phyloP scores from a whole-genome alignment of 768 basidiomycete genomes.

The Agaricus subrufescens region DNA sequence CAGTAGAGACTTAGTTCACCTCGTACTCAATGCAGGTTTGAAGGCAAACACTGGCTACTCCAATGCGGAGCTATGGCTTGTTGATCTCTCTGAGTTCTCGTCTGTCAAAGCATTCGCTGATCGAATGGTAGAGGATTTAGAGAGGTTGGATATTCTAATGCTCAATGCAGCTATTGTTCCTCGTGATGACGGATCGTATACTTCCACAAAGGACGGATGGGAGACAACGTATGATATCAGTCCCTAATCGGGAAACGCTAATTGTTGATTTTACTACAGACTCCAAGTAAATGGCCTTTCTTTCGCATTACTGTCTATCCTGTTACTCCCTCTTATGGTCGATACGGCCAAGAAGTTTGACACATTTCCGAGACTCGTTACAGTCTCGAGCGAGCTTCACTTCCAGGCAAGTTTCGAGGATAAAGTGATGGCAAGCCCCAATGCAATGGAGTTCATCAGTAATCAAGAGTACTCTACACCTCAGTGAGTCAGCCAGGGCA shows the following conservation, averaged over 20 bases:
- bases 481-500: not conserved
- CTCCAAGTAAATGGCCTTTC: conserved; percentile 42
- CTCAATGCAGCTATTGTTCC: conserved; percentile 33
- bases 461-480: conserved; percentile 23
- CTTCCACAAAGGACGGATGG: conserved; percentile 35
- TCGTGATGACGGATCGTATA: conserved; percentile 14
- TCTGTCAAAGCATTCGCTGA: conserved; percentile 33
- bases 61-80: conserved; percentile 29
- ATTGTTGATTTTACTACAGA: conserved; percentile 20
- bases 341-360: conserved; percentile 24
- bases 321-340: conserved; percentile 35
- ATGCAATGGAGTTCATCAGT: conserved; percentile 24
- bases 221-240: conserved; percentile 31
- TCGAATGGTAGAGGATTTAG: conserved; percentile 25
- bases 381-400: conserved; percentile 37
- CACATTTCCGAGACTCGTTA: conserved; percentile 27
- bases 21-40: conserved; percentile 14
- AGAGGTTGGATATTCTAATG: conserved; percentile 37
- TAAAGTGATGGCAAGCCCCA: conserved; percentile 14
- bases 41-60: conserved; percentile 26
- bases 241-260: no score
- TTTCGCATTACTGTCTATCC: conserved; percentile 29
- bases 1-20: not conserved
- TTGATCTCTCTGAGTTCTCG: conserved; percentile 33
- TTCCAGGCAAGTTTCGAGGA: conserved; percentile 20